Evolutionary conservation across 257 asterid genomes (phyloP).

Genomic region (Salvia hispanica): DNA sequence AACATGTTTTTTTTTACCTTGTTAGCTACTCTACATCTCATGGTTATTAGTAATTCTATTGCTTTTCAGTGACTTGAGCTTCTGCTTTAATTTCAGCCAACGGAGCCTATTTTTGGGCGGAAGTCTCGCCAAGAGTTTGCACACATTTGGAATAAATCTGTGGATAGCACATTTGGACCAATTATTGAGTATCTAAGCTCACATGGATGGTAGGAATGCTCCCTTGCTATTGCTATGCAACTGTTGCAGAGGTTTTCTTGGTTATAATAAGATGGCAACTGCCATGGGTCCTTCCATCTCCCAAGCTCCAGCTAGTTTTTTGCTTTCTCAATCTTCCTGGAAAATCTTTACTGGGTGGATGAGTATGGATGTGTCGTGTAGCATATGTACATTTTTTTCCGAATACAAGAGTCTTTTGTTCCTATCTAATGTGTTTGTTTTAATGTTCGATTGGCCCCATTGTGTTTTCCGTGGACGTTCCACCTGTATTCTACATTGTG

Average conservation of each 20-base stretch:
- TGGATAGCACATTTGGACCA: conserved; percentile 53
- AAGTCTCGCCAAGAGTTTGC: conserved; percentile 50
- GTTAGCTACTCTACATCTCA: not conserved
- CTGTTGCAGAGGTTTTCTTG: not conserved
- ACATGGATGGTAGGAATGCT: conserved; percentile 54
- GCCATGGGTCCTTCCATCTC: not conserved
- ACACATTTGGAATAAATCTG: conserved; percentile 54
- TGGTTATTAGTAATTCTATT: not conserved
- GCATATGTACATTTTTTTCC: conserved; percentile 19
- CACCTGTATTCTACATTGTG: too few relatives aligned
- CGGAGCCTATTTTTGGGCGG: conserved; percentile 49
- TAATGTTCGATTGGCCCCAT: not conserved
- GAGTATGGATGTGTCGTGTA: conserved; percentile 21
- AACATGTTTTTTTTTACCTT: too few relatives aligned
- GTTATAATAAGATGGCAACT: conserved; percentile 22
- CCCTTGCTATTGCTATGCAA: not conserved
- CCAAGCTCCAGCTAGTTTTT: conserved; percentile 6
- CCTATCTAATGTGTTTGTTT: not conserved
- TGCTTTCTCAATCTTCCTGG: not conserved
- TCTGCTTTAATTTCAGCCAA: conserved; percentile 38
- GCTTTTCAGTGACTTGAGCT: not conserved
- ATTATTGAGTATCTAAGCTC: conserved; percentile 52
- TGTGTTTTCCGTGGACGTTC: not conserved
- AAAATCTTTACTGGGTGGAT: conserved; percentile 4
- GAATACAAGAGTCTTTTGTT: not conserved